Conservation (phyloP, 208 protist genomes). For the Wallacemonas sp. region DNA sequence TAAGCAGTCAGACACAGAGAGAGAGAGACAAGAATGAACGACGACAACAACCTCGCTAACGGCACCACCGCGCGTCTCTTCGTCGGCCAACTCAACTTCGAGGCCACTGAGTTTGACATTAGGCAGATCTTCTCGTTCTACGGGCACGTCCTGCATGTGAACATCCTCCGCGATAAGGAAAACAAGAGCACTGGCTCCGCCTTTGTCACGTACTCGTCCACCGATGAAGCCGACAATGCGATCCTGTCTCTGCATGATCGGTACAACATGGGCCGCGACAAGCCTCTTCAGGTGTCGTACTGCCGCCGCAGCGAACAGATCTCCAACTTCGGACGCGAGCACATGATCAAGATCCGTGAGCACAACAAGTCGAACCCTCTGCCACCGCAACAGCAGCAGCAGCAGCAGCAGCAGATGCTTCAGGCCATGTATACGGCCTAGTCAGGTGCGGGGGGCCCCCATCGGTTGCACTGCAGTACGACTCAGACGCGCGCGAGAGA, state of each 20-base stretch:
- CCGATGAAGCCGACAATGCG: constrained; percentile 69
- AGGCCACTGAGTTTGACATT: constrained; percentile 65
- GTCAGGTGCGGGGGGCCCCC: too few species aligned
- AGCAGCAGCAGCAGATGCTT: neutral
- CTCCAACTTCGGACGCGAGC: constrained; percentile 61
- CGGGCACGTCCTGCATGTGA: constrained; percentile 68
- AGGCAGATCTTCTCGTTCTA: constrained; percentile 75
- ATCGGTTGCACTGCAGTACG: neutral
- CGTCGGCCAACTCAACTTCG: constrained; percentile 76
- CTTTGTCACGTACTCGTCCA: constrained; percentile 74
- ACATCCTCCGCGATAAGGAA: constrained; percentile 60
- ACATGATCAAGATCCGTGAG: constrained; percentile 53
- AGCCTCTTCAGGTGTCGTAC: constrained; percentile 79
- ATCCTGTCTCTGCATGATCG: constrained; percentile 67
- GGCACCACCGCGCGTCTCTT: constrained; percentile 52
- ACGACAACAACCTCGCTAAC: constrained; percentile 14
- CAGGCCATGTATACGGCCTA: constrained; percentile 3
- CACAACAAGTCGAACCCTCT: constrained; percentile 68
- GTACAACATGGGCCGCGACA: constrained; percentile 80
- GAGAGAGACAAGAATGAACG: constrained; percentile 3
- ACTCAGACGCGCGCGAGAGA: too few species aligned
- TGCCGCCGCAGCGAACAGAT: constrained; percentile 58
- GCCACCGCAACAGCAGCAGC: constrained; percentile 33
- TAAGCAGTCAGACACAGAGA: neutral
- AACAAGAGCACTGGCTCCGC: constrained; percentile 57